Evolutionary conservation across 2,329 filamentous ascomycete genomes (phyloP), one percentile per base, ranked within the genome.

Genomic region (Aspergillus sp.): DNA sequence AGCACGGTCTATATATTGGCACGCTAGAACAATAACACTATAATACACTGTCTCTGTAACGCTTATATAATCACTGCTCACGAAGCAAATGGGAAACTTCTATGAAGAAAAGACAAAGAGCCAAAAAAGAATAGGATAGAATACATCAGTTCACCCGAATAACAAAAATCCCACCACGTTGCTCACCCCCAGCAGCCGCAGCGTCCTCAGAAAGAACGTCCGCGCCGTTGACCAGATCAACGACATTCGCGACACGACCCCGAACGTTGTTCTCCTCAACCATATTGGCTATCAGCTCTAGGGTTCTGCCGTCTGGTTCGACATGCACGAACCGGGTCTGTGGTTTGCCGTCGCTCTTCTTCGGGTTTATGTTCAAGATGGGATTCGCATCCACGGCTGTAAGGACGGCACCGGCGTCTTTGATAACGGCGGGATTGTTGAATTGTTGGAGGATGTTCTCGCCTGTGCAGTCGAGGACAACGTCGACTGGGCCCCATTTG

Each of bases 391-490:
- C 72, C 34, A 74, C 67, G 32, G 68, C 68, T 18, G 70, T 75
- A 34, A 78, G 47, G 20, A 76, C 66, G 39, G 64, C 54, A 9
- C 74, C 74, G 5, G 65, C 60, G 43, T 74, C 68, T 43, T 68
- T 68, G 12, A 77, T 66, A 5, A 76, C 68, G 20, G 64, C 53
- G 0, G 68, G 61, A 3, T 66, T 68, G 62, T 75, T 71, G 15
- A 68, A 67, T 44, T 74, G 68, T n/a, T 58, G 65, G 56, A 75
- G 70, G 39, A 70, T 69, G 32, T 68, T 59, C 3, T 66, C 64
- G 30, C 72, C 74, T 12, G 68, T 63, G 54, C 74, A 77, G 51
- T 78, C 76, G 22, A 78, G 59, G 9, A 78, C 73, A 7, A 78
- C 58, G 61, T 78, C 74, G 8, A 77, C 74, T 0, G 74, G 72